Evolutionary conservation across 306 rosid species (phyloP), one percentile per base, ranked within the genome.

Genomic region (Calophaca sinica): DNA sequence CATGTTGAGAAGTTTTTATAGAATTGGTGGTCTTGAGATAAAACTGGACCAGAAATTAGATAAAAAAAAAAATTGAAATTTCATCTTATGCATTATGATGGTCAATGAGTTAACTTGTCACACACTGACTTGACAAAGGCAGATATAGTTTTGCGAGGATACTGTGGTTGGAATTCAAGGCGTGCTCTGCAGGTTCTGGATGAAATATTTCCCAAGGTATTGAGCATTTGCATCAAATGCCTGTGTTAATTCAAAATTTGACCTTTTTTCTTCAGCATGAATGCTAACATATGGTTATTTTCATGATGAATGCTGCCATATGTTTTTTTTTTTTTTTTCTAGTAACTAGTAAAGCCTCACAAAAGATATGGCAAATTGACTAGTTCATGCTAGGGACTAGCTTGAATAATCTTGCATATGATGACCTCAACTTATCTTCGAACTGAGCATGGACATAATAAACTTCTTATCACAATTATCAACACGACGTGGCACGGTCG

Each of bases 101-200:
- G 3, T 49, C 4, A 65, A 48, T n/a, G n/a, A n/a, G n/a, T n/a
- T n/a, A n/a, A n/a, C n/a, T n/a, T n/a, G 3, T 62, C 55, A 15
- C n/a, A 15, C 20, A 53, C 1, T 55, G 7, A 44, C 26, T 29
- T 70, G 64, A 14, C 8, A 72, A 52, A 94, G 98, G 97, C 94
- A 13, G 94, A 94, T 69, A 61, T 91, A 77, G 9, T 89, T 35
- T 2, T 89, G 72, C 81, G 97, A 75, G 98, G 98, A 65, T 94
- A 94, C 32, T 29, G 62, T 15, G 96, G 91, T 28, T 94, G 98
- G 98, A 94, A 89, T 67, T 88, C 98, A 65, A 89, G 96, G 74
- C 89, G 89, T 39, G 98, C 89, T 80, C 33, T 91, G n/a, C 79
- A 66, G 70, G 85, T 88, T 82, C 59, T 91, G 0, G 88, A 91